Base-by-base conservation (phyloP, 768 basidiomycete genomes). In the Calocera viscosa region DNA sequence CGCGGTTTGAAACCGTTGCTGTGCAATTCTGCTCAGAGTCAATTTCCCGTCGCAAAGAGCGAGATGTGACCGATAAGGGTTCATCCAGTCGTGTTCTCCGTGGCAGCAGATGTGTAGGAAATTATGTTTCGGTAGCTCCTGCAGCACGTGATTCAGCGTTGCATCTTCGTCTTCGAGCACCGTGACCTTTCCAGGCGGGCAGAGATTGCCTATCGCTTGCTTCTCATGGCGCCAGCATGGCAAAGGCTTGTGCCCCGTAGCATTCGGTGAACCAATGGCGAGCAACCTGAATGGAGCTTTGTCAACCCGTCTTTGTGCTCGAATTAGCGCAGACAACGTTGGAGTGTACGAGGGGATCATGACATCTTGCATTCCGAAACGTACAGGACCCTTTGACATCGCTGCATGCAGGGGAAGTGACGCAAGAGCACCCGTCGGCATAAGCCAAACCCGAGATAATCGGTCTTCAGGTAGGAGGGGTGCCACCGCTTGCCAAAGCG, bases 31-130 rank as follows among this genome's bases (percentile, higher is more conserved):
- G 10, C 53, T 12, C 5, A 60, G 30, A 3, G 53, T 60, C 5
- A 60, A 10, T 8, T 10, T 2, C 14, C 53, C 53, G 19, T 60
- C 53, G 11, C 30, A 32, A 28, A 60, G 30, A 12, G 30, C 30
- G 53, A 60, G 53, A 10, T 60, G 53, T 5, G 53, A 60, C 2
- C 22, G 5, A 24, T 60, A 26, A 53, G 47, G 26, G 26, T 53
- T 53, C 35, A 17, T 19, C 49, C 66, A 16, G 32, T 73, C 69
- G 49, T 74, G 74, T 22, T 49, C 35, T 33, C 76, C 73, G 66
- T 73, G 73, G 40, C 72, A 75, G 66, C 69, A 71, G 49, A 77
- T 70, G 65, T 77, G 77, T 14, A 73, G 72, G 69, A 70, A 72
- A 2, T 40, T 68, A n/a, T 38, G 47, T 24, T 47, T 19, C 7